These are phyloP conservation scores for Prunus mongolica DNA, from an alignment of 306 rosid species.

Conservation along the genomic window DNA sequence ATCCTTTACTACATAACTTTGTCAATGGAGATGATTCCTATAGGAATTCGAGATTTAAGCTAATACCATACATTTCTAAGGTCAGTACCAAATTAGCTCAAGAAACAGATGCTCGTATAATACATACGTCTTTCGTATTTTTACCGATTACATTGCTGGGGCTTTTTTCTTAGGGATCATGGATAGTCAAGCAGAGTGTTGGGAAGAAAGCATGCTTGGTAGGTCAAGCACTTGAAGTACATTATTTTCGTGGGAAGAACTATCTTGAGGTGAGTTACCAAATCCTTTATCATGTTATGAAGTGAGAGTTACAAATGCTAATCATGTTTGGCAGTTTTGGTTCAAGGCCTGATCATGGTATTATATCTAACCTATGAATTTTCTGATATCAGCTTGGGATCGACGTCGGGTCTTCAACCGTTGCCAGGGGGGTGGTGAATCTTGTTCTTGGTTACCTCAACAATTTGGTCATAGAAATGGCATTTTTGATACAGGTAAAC, in stretches of 20 bases:
- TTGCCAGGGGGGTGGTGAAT: conserved; percentile 78
- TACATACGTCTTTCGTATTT: background rate
- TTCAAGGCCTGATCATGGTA: background rate
- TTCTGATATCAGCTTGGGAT: conserved; percentile 45
- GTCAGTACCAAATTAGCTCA: conserved; percentile 32
- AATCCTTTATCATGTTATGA: background rate
- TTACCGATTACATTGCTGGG: background rate
- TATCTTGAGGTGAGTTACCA: conserved; percentile 62
- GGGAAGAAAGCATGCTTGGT: conserved; percentile 89
- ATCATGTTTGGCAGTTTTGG: background rate
- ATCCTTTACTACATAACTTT: conserved; percentile 57
- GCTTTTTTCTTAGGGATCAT: conserved; percentile 66
- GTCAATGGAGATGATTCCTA: conserved; percentile 83
- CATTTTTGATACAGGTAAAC: conserved; percentile 81
- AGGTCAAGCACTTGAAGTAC: conserved; percentile 65
- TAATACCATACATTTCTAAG: conserved; percentile 88
- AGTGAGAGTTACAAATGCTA: background rate
- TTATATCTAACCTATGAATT: conserved; percentile 19
- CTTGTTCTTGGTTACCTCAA: conserved; percentile 90
- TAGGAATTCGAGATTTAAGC: conserved; percentile 86
- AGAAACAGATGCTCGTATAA: background rate
- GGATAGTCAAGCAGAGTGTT: conserved; percentile 96
- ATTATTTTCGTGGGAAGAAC: conserved; percentile 69
- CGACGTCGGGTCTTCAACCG: conserved; percentile 78
- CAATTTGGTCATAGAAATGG: conserved; percentile 90